A percentile compares a stretch with the other conserved stretches of the same genome.
Evolutionary conservation across 192 early-diverging fungal genomes (phyloP).

Genomic region (Ambispora gerdemannii): DNA sequence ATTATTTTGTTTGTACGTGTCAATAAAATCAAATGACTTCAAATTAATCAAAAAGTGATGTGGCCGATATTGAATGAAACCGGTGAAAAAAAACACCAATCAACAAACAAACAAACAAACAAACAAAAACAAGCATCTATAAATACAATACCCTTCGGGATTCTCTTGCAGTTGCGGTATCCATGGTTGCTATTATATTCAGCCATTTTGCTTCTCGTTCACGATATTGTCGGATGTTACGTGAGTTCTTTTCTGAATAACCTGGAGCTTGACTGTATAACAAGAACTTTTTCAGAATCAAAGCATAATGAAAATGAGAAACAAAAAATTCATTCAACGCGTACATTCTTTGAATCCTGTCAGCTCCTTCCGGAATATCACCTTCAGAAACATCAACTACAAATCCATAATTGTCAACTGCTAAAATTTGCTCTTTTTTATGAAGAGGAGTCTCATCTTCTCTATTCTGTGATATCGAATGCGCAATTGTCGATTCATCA

Average conservation of each 20-base stretch:
- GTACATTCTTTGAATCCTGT: conserved; percentile 38
- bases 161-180: conserved; percentile 31
- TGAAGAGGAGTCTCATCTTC: neutral
- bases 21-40: no score
- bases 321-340: neutral
- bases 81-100: no score
- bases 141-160: conserved; percentile 35
- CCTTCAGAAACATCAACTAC: conserved; percentile 28
- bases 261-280: conserved; percentile 4
- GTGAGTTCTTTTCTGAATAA: conserved; percentile 3
- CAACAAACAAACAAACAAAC: no score
- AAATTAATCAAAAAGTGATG: no score
- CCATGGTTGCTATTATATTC: conserved; percentile 35
- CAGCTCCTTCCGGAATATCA: conserved; percentile 31
- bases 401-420: conserved; percentile 39
- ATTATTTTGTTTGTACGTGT: no score
- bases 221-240: conserved; percentile 39
- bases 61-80: no score
- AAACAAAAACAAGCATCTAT: no score
- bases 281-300: no score
- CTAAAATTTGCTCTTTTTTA: conserved; percentile 32
- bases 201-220: conserved; percentile 48
- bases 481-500: neutral
- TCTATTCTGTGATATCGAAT: neutral
- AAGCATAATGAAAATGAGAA: no score